Base-by-base conservation (phyloP, 805 yeast genomes). In the Ogataea degrootiae region DNA sequence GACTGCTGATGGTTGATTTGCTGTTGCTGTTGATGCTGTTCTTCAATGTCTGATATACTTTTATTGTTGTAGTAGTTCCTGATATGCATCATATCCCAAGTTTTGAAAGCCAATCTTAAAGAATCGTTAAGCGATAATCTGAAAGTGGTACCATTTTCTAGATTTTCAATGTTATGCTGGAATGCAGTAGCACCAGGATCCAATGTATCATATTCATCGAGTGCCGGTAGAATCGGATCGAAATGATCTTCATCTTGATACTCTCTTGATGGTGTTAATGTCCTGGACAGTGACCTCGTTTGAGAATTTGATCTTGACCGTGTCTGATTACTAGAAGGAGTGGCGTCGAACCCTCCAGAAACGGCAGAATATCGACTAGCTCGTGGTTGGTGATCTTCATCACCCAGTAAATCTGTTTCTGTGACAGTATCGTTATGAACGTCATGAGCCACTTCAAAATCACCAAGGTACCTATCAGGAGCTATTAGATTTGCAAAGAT, bases 401-500 rank as follows among this genome's bases (percentile, higher is more conserved):
- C 26, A 9, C 6, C n/a, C 16, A 12, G 34, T 14, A 31, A 26
- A 22, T 19, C 15, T 5, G 19, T 29, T 22, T 26, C 34, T 37
- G 26, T 7, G 12, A 29, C 29, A 17, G 9, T 23, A 22, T 34
- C 26, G 11, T 16, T 40, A 5, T 16, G 16, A 12, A 33, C 17
- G 21, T 34, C 36, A 31, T 11, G 36, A 16, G 8, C 9, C 7
- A 14, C 39, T n/a, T 16, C 26, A 21, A 8, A 2, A 35, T 46
- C 52, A 72, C 60, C 65, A 69, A 56, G 19, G 14, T 51, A 22
- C 35, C 39, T 51, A 2, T 55, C 56, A 1, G 64, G 64, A 11
- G 48, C 36, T 11, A 58, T 17, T 33, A 59, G 44, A 41, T 47
- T 82, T 50, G 64, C 67, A 0, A 69, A 47, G 3, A 87, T 87